phyloP scores from a whole-genome alignment of 1,139 yeast species.

The Debaryomyces robertsiae region DNA sequence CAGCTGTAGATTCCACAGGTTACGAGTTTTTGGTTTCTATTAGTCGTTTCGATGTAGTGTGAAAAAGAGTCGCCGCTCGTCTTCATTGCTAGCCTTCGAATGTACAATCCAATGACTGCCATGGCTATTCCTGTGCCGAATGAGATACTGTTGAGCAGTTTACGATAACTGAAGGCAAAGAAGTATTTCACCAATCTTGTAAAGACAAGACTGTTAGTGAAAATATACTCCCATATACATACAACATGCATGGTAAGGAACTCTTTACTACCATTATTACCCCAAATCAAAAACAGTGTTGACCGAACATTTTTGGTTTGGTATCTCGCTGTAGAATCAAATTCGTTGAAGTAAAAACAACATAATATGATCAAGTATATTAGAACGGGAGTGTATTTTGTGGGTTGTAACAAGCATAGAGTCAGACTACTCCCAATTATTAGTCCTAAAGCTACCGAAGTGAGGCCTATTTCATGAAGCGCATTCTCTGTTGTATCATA shows the following conservation, averaged over 20 bases:
- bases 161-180: conserved; percentile 3
- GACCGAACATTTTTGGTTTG: conserved; percentile 30
- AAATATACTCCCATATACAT: conserved; percentile 28
- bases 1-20: conserved; percentile 35
- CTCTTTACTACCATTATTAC: conserved; percentile 38
- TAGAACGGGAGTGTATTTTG: conserved; percentile 14
- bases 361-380: conserved; percentile 26
- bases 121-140: conserved; percentile 18
- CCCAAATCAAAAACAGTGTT: conserved; percentile 40
- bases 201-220: conserved; percentile 3
- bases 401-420: conserved; percentile 1
- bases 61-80: conserved; percentile 42
- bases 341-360: conserved; percentile 34
- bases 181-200: neutral
- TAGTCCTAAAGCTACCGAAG: conserved; percentile 25
- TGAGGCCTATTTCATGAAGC: conserved; percentile 26
- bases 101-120: conserved; percentile 24
- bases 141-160: neutral
- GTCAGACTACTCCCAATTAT: conserved; percentile 17
- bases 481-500: conserved; percentile 23
- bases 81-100: conserved; percentile 35
- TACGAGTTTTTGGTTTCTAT: conserved; percentile 22
- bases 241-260: conserved; percentile 34
- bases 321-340: conserved; percentile 27
- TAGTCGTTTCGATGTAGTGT: conserved; percentile 26